Conservation (phyloP, 2,329 filamentous ascomycete species). For the Boeremia exigua region DNA sequence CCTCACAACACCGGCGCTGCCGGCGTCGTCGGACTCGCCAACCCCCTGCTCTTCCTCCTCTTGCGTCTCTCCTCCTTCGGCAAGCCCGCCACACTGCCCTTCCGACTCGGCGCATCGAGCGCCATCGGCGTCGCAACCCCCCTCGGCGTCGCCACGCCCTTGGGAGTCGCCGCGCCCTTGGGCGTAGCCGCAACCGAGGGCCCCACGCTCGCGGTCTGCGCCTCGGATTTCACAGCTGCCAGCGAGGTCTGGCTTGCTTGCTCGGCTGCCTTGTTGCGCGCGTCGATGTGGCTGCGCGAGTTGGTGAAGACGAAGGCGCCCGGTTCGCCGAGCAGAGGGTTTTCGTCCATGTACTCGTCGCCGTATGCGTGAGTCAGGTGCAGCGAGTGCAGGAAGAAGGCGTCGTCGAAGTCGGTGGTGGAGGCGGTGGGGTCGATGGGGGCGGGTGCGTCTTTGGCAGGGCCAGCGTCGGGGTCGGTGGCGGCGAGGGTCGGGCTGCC, state of each 20-base stretch:
- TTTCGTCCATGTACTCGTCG: constrained; percentile 70
- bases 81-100: constrained; percentile 34
- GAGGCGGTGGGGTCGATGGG: constrained; percentile 20
- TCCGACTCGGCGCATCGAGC: constrained; percentile 28
- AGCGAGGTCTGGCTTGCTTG: constrained; percentile 26
- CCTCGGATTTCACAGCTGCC: constrained; percentile 23
- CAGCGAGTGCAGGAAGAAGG: constrained; percentile 54
- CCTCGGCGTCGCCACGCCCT: constrained; percentile 20
- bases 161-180: constrained; percentile 33
- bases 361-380: constrained; percentile 60
- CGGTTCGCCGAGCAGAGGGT: constrained; percentile 67
- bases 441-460: constrained; percentile 20
- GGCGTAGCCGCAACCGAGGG: constrained; percentile 41
- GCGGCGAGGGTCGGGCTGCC: constrained; percentile 39
- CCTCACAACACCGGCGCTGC: constrained; percentile 14
- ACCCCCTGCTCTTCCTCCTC: constrained; percentile 48
- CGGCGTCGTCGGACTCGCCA: constrained; percentile 44
- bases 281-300: constrained; percentile 51
- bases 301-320: constrained; percentile 65
- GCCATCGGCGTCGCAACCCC: constrained; percentile 23
- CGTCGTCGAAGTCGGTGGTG: constrained; percentile 40
- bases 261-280: constrained; percentile 47
- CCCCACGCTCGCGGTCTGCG: constrained; percentile 30
- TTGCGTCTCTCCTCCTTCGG: constrained; percentile 41
- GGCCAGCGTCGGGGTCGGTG: constrained; percentile 34